These are phyloP conservation scores for Diplosphaera chodatii DNA, from an alignment of 139 green algal genomes.

Conservation along the genomic window DNA sequence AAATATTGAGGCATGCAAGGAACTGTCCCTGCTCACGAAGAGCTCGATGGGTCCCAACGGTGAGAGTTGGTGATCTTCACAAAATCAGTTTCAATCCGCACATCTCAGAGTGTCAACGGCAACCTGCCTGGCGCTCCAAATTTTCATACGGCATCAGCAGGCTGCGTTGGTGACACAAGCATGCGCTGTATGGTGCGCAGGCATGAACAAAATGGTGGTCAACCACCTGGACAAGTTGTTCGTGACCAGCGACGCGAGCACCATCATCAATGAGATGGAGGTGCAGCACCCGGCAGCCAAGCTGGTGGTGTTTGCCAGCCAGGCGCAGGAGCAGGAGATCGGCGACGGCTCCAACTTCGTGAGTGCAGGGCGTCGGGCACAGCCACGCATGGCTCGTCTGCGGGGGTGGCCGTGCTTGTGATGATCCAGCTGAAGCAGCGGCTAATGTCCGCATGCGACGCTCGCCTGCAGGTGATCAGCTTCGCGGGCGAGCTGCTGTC, in stretches of 20 bases:
- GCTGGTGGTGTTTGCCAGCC: conserved; percentile 86
- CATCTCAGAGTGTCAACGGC: no score
- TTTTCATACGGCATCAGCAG: no score
- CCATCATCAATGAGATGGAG: conserved; percentile 94
- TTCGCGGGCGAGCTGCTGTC: conserved; percentile 91
- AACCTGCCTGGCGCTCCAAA: no score
- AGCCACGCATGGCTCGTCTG: no score
- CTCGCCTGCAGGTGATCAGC: conserved; percentile 72
- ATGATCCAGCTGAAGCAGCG: no score
- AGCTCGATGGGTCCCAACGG: conserved; percentile 95
- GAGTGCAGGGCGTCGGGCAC: no score
- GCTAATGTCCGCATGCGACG: no score
- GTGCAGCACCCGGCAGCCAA: conserved; percentile 95
- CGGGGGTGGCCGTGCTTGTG: no score
- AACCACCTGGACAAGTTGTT: conserved; percentile 99
- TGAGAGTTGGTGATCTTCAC: no score
- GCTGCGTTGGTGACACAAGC: no score
- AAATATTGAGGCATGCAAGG: conserved; percentile 97
- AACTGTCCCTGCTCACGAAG: conserved; percentile 84
- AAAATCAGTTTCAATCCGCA: no score
- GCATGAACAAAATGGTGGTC: conserved; percentile 99
- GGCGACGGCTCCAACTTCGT: conserved; percentile 97
- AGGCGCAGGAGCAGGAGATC: conserved; percentile 92
- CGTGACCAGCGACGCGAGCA: conserved; percentile 93
- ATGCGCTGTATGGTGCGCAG: no score